A percentile compares a stretch with the other conserved stretches of the same genome.
These are phyloP conservation scores for Emydomyces testavorans DNA, from an alignment of 2,329 filamentous ascomycete species.

Conservation along the genomic window DNA sequence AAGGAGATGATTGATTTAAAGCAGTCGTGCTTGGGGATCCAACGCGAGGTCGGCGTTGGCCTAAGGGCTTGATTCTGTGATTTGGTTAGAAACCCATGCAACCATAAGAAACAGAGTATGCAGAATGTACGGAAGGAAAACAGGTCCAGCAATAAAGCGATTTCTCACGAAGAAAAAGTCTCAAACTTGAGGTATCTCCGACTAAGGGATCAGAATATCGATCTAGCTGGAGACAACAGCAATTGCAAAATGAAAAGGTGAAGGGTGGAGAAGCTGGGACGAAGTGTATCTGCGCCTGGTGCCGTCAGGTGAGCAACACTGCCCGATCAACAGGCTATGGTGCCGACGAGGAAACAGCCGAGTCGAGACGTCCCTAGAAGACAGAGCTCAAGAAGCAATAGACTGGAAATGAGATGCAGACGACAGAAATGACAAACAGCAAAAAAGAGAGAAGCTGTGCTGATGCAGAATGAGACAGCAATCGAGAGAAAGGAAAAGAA, in stretches of 20 bases:
- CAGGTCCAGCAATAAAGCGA: background rate
- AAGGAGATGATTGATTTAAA: conserved; percentile 20
- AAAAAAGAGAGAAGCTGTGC: no score
- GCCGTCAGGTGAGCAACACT: background rate
- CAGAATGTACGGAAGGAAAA: background rate
- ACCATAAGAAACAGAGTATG: background rate
- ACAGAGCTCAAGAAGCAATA: background rate
- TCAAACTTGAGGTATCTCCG: background rate
- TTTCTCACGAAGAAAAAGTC: background rate
- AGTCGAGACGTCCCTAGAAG: background rate
- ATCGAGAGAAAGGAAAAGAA: no score
- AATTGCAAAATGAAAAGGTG: background rate
- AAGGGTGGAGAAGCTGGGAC: background rate
- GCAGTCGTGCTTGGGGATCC: conserved; percentile 17
- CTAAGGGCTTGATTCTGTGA: conserved; percentile 25
- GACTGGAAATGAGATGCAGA: background rate
- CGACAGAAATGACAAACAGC: background rate
- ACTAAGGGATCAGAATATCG: background rate
- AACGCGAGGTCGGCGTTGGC: conserved; percentile 20
- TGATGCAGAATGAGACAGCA: no score
- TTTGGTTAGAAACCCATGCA: conserved; percentile 3
- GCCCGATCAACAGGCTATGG: background rate
- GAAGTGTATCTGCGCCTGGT: conserved; percentile 1
- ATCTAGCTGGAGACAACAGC: background rate
- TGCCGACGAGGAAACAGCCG: conserved; percentile 4